These are phyloP conservation scores for Ogataea henricii DNA, from an alignment of 805 yeast species.

Conservation along the genomic window DNA sequence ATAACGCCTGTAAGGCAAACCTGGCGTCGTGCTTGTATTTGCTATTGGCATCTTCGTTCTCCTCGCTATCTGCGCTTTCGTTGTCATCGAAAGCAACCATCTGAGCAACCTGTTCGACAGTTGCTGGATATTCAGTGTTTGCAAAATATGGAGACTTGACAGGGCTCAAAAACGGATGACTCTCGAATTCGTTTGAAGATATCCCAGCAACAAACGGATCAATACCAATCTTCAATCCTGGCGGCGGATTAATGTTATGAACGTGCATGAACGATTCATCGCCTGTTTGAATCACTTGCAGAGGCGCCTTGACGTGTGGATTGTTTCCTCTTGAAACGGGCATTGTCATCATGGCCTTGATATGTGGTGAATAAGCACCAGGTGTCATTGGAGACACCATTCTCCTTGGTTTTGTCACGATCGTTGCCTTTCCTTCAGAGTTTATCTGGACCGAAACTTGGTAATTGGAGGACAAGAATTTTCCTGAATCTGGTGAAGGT, in stretches of 20 bases:
- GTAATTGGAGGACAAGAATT: slow-evolving; percentile 21
- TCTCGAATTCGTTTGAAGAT: slow-evolving; percentile 30
- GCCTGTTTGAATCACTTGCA: slow-evolving; percentile 5
- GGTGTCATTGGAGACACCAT: slow-evolving; percentile 15
- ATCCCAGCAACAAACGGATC: slow-evolving; percentile 34
- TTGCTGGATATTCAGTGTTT: slow-evolving; percentile 6
- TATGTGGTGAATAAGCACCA: slow-evolving; percentile 18
- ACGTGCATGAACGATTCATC: slow-evolving; percentile 7
- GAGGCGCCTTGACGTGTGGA: slow-evolving; percentile 5
- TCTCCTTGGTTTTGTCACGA: slow-evolving; percentile 27
- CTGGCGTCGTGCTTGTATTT: slow-evolving; percentile 28
- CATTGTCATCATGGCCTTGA: slow-evolving; percentile 8
- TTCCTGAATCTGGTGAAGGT: too few relatives aligned
- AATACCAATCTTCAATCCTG: slow-evolving; percentile 29
- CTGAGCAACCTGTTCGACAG: slow-evolving; percentile 6
- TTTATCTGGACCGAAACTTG: slow-evolving; percentile 28
- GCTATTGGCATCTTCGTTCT: slow-evolving; percentile 2
- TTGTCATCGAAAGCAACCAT: slow-evolving; percentile 12
- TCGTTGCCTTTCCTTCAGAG: slow-evolving; percentile 33
- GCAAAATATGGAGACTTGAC: slow-evolving; percentile 16
- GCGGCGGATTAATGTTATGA: slow-evolving; percentile 18
- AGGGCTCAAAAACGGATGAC: slow-evolving; percentile 16
- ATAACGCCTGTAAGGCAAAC: slow-evolving; percentile 30
- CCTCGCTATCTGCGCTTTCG: slow-evolving; percentile 6
- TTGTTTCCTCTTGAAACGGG: slow-evolving; percentile 5